Evolutionary conservation across 176 grass and related monocot species (phyloP), one percentile per base, ranked within the genome.

Genomic region (Hordeum vulgare): DNA sequence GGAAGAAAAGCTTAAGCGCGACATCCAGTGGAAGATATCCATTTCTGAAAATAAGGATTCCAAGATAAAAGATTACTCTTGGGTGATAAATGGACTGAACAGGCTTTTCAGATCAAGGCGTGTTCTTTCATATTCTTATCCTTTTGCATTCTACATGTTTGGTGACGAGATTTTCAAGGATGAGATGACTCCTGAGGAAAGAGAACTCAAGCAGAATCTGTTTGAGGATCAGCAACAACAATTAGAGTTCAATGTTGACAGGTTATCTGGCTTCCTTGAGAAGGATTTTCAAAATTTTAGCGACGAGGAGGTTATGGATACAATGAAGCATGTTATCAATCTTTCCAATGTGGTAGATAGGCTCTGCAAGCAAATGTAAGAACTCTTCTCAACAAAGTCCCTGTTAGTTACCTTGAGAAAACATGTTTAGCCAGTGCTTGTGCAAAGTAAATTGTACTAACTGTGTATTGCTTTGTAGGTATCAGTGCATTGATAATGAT

Each of bases 221-320:
- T 99, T 99, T 86, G 97, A 99, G 86, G 97, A 99, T 67, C 97
- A 96, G 79, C 97, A 99, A 68, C 97, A 99, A 26, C 97, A 99
- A 42, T 73, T 99, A 66, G 97, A 99, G 85, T 92, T 92, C 76
- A 99, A 99, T 34, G 93, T 99, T 36, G 97, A 99, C 85, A 91
- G 86, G 53, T 77, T 94, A 10, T 92, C 89, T 49, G 83, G 90
- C 63, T 87, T 92, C 67, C 90, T 94, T 60, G 86, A 89, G 82
- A 92, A 92, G 77, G 87, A 87, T 76, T 89, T 87, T 81, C 87
- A 89, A 49, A 66, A 80, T 79, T 87, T 89, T 81, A 58, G 24
- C 0, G 92, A 92, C 23, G 81, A 89, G 28, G 87, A 89, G 75
- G 77, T 94, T 71, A 88, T 91, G 84, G 71, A 91, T 60, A 87